Base-by-base conservation (phyloP, 371 early-diverging fungal species). In the Apophysomyces sp. region DNA sequence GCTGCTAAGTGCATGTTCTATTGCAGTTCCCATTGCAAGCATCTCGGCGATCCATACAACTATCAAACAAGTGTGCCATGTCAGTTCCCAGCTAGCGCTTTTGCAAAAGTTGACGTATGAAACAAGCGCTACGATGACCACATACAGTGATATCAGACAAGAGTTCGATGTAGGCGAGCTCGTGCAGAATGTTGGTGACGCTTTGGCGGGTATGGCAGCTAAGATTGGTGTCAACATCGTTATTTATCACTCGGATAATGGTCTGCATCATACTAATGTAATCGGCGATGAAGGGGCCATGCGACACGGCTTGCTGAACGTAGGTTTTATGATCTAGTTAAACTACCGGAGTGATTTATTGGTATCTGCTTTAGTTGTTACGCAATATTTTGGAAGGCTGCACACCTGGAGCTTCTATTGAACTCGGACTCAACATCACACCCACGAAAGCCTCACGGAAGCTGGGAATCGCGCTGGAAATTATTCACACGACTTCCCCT, bases 111-210 rank as follows among this genome's bases (percentile, higher is more conserved):
- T 44, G 21, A 44, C 49, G 18, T 21, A 44, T 21, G 49, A 44
- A 9, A 44, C 16, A n/a, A 44, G 21, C 11, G 16, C 18, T 5
- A 21, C 9, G 21, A 9, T 9, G 2, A 8, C 4, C 16, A 29
- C 70, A 8, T 61, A 58, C 27, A 65, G 65, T 30, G 34, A 44
- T n/a, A 53, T 58, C 1, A 51, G 54, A 1, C 57, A 60, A 7
- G 74, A 82, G 27, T 86, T 89, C 62, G 87, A 89, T 67, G 74
- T 86, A 4, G 85, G 86, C 15, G 84, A 86, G 52, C 61, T 86
- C 34, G 69, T 87, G 11, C 87, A 89, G 63, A 78, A 79, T 58
- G 74, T 89, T 2, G 87, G 86, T 6, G 89, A 89, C 66, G 78
- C 83, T 11, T 70, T 87, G 57, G 84, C 87, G 13, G 89, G 86